phyloP scores from a whole-genome alignment of 306 rosid genomes.

The Macrotyloma uniflorum region DNA sequence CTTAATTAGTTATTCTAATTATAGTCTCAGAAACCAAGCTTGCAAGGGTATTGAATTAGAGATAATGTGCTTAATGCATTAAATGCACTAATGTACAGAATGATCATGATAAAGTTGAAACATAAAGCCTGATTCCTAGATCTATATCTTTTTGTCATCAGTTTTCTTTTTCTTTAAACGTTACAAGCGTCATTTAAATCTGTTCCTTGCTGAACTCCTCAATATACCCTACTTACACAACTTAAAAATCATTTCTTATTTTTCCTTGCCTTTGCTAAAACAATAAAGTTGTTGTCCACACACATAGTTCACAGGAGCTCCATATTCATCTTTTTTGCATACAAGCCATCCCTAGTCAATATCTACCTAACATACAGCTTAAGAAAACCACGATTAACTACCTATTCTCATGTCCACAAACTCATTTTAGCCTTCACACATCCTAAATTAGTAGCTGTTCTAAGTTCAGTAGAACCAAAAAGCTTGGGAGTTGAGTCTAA shows the following conservation, averaged over 20 bases:
- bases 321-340: constrained; percentile 2
- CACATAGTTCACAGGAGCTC: not conserved
- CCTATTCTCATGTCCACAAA: not conserved
- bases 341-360: not conserved
- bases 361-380: not conserved
- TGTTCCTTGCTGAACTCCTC: not conserved
- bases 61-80: not conserved
- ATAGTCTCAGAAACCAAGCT: not conserved
- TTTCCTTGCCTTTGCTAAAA: not conserved
- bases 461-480: constrained; percentile 20
- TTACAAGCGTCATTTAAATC: not conserved
- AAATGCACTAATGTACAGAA: not conserved
- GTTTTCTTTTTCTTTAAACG: not conserved
- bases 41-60: not conserved
- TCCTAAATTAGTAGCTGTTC: constrained; percentile 12
- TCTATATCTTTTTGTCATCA: not conserved
- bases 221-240: not conserved
- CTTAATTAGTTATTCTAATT: not conserved
- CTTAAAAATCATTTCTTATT: not conserved
- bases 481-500: not conserved
- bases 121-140: not conserved
- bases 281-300: not conserved
- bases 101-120: not conserved
- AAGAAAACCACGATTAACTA: constrained; percentile 4
- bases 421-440: not conserved